Evolutionary conservation across 2,329 filamentous ascomycete species (phyloP), one percentile per base, ranked within the genome.

Genomic region (Cladosporium sp.): DNA sequence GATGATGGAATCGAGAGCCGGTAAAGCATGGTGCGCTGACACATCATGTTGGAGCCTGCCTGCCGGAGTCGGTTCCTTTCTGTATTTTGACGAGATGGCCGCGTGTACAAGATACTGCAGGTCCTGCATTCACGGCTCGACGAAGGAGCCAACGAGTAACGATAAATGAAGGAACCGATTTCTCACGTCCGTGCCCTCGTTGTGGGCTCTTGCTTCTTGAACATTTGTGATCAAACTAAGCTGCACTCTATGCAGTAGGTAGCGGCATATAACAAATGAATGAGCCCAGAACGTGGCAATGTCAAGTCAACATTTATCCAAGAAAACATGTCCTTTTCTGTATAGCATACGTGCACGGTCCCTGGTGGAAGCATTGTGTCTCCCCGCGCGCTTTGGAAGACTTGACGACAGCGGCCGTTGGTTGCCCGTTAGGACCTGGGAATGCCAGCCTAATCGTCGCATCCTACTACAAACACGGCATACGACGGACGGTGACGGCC

Each of bases 371-470:
- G n/a, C 41, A 47, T 12, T 21, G 41, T 24, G 41, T 47, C 52
- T 55, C 52, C 51, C 51, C 52, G 41, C 41, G 41, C 52, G 52
- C 52, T 28, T 54, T 32, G 30, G 52, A 55, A 55, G 52, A 55
- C 52, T 55, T 55, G 52, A 55, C 52, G 52, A 55, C 52, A 55
- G 52, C 30, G 52, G 32, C 52, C 30, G 52, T 55, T 55, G 52
- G 26, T 55, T 32, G 52, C 52, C 52, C 28, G 28, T 55, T 32
- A 55, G n/a, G 28, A 34, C 52, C 2, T 55, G 52, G 52, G 52
- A 55, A 55, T 55, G 52, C 52, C 52, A 55, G 52, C 52, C 18
- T 47, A 47, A 47, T 47, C 41, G 30, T 32, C 52, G 28, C 18
- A 32, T 34, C 52, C 52, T 34, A 34, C 34, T 34, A 21, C 28